Evolutionary conservation across 306 rosid genomes (phyloP).

Genomic region (Leucaena leucocephala): DNA sequence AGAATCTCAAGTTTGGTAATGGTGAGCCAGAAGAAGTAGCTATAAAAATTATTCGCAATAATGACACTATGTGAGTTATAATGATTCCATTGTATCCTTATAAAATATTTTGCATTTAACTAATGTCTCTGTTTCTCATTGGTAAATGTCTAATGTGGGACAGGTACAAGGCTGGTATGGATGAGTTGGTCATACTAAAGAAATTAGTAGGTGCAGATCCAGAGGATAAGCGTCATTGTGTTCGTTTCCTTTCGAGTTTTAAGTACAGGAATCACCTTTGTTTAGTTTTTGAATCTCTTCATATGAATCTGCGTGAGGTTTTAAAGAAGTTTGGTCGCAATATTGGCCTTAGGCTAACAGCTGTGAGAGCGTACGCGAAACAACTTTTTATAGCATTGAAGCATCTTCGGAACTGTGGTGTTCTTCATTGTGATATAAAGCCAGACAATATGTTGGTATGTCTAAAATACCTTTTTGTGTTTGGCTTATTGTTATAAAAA

Average conservation of each 20-base stretch:
- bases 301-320: conserved; percentile 99
- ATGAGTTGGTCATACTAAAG: conserved; percentile 86
- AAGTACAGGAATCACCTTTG: conserved; percentile 99
- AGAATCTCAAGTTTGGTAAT: conserved; percentile 69
- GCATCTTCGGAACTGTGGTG: conserved; percentile 98
- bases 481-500: conserved; percentile 1
- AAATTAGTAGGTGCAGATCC: conserved; percentile 99
- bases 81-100: conserved; percentile 24
- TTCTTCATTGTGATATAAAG: conserved; percentile 98
- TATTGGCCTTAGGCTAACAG: conserved; percentile 97
- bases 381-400: conserved; percentile 96
- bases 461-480: conserved; percentile 6
- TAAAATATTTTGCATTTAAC: conserved; percentile 11
- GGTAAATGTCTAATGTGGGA: conserved; percentile 31
- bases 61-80: conserved; percentile 86
- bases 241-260: conserved; percentile 96
- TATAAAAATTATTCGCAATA: conserved; percentile 89
- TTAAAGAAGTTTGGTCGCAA: conserved; percentile 99
- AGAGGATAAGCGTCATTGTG: conserved; percentile 98
- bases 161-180: conserved; percentile 99
- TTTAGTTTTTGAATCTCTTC: conserved; percentile 99
- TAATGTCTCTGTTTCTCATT: conserved; percentile 21
- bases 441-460: conserved; percentile 98
- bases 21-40: conserved; percentile 98
- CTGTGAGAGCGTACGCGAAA: conserved; percentile 93